A percentile compares a stretch with the other conserved stretches of the same genome.
phyloP scores from a whole-genome alignment of 805 yeast species.

The Ogataea thermomethanolica region DNA sequence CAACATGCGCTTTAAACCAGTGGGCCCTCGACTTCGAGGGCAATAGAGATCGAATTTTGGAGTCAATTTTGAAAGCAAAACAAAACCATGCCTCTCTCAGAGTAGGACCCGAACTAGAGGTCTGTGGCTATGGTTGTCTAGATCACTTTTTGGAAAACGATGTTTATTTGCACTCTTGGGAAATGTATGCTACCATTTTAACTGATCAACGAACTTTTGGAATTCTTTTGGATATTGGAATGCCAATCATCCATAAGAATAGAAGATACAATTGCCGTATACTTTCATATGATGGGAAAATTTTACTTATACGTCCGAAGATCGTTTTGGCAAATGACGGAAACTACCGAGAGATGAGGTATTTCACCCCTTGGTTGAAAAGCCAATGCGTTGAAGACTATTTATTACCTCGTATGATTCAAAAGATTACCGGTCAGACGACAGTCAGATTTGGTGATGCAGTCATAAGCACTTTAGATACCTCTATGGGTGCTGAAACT shows the following conservation, averaged over 20 bases:
- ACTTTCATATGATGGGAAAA: conserved; percentile 72
- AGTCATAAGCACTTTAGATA: conserved; percentile 75
- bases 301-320: conserved; percentile 87
- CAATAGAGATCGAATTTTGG: conserved; percentile 84
- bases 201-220: conserved; percentile 65
- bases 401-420: conserved; percentile 67
- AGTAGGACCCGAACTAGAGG: conserved; percentile 96
- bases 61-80: conserved; percentile 77
- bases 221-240: conserved; percentile 84
- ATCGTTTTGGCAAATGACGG: conserved; percentile 95
- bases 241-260: conserved; percentile 87
- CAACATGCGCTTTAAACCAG: conserved; percentile 94
- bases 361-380: conserved; percentile 91
- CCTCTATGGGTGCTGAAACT: conserved; percentile 94
- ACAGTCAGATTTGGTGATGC: conserved; percentile 88
- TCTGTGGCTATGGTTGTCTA: conserved; percentile 90
- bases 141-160: conserved; percentile 95
- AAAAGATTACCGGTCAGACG: conserved; percentile 61
- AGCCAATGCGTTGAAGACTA: conserved; percentile 71
- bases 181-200: conserved; percentile 79
- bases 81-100: conserved; percentile 70
- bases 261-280: conserved; percentile 91
- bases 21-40: conserved; percentile 99
- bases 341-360: conserved; percentile 96
- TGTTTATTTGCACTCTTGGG: conserved; percentile 89